These are phyloP conservation scores for Colletotrichum theobromicola DNA, from an alignment of 2,329 filamentous ascomycete genomes.

Conservation along the genomic window DNA sequence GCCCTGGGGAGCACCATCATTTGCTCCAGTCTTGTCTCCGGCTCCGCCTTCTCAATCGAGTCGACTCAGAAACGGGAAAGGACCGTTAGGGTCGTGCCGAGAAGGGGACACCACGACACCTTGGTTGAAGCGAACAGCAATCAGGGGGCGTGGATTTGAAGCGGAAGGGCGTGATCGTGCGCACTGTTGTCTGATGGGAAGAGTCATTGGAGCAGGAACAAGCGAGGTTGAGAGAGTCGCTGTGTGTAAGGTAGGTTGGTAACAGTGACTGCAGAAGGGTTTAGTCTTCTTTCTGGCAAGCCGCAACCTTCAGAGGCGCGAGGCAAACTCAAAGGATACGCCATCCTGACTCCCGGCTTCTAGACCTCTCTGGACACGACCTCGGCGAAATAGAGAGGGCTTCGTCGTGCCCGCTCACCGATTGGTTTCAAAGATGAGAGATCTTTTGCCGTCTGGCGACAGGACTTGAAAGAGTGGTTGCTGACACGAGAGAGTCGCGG, in stretches of 20 bases:
- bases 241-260: background rate
- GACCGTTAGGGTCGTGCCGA: background rate
- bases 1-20: background rate
- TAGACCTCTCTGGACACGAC: background rate
- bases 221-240: background rate
- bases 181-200: background rate
- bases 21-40: background rate
- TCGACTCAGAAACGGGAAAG: background rate
- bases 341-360: background rate
- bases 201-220: background rate
- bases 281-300: background rate
- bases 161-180: background rate
- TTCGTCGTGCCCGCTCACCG: background rate
- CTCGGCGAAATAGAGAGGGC: background rate
- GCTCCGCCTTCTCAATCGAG: conserved; percentile 7
- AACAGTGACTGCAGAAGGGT: background rate
- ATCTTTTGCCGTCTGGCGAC: background rate
- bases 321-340: background rate
- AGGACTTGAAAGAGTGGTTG: background rate
- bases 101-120: background rate
- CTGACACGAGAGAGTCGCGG: background rate
- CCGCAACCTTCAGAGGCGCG: background rate
- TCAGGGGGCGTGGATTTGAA: background rate
- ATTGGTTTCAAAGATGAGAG: background rate
- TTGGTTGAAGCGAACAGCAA: background rate